Base-by-base conservation (phyloP, 495 filamentous ascomycete genomes). In the Penicillium canariense region DNA sequence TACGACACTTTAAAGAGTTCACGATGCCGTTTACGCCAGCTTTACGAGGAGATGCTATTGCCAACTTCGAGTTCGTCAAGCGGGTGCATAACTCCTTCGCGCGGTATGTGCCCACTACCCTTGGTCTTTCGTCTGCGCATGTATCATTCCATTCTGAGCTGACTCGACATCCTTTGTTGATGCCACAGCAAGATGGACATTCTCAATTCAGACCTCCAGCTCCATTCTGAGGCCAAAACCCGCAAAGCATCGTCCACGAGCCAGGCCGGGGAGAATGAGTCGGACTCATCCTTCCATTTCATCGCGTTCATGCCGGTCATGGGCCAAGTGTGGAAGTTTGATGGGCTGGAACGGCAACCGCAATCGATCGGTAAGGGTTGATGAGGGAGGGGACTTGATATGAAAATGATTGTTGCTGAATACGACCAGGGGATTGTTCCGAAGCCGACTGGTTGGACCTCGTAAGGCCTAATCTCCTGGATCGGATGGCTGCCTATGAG, bases 1-100 rank as follows among this genome's bases (percentile, higher is more conserved):
- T 97, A 2, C 64, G 72, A 18, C 65, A 75, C 28, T 94, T 97
- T 68, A 91, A 87, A 59, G 71, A 85, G 1, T 84, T 85, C 52
- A 91, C 90, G 0, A 74, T 69, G 58, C 70, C 73, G 5, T 78
- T 96, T 23, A 79, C 80, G 2, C 87, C 93, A 2, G 81, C 88
- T 1, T 71, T 89, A 39, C 82, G 91, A 28, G 93, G 93, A 11
- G 74, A 91, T 65, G 78, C 82, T 3, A 81, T 97, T 42, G 83
- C 80, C 36, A 83, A 81, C 50, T 91, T 90, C 62, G 76, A 84
- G 11, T 90, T 88, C 67, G 84, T 97, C 12, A 89, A 90, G 55
- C 70, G 75, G 18, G 81, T 90, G 27, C 94, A 97, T 61, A 97
- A 97, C 61, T 91, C 88, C 1, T 96, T 90, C 64, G 85, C 88